phyloP scores from a whole-genome alignment of 1,139 yeast genomes.

The Wickerhamomyces sp. region DNA sequence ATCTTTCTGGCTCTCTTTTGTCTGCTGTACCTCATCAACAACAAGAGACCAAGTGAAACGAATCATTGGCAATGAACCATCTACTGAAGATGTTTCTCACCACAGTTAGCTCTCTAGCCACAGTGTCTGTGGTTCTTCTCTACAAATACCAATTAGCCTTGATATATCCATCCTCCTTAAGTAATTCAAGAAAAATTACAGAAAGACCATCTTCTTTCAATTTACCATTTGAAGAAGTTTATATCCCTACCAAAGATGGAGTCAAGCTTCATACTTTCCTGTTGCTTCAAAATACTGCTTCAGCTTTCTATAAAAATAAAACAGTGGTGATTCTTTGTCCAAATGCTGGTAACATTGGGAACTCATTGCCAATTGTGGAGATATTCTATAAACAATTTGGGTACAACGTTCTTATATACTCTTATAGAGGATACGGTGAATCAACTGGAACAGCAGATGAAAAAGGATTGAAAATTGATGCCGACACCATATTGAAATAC shows the following conservation, averaged over 20 bases:
- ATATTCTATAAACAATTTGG: constrained; percentile 60
- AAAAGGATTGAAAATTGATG: constrained; percentile 76
- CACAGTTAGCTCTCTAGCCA: constrained; percentile 25
- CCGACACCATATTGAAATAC: constrained; percentile 64
- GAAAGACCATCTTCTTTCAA: constrained; percentile 74
- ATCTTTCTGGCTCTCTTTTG: too few relatives aligned
- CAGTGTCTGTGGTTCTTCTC: constrained; percentile 45
- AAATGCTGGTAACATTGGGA: constrained; percentile 96
- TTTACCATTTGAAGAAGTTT: constrained; percentile 62
- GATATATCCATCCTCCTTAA: constrained; percentile 79
- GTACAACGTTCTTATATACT: constrained; percentile 78
- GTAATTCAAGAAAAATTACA: constrained; percentile 70
- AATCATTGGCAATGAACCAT: background rate
- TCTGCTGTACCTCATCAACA: too few relatives aligned
- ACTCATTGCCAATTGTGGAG: constrained; percentile 77
- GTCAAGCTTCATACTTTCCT: constrained; percentile 45
- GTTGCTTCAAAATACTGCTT: constrained; percentile 40
- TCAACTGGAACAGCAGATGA: constrained; percentile 80
- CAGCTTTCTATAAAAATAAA: constrained; percentile 45
- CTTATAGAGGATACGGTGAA: constrained; percentile 89
- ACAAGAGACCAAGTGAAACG: too few relatives aligned
- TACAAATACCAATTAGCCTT: constrained; percentile 64
- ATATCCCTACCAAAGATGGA: constrained; percentile 65
- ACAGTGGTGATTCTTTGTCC: constrained; percentile 83
- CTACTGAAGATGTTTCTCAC: constrained; percentile 26